These are phyloP conservation scores for Fusarium sororula DNA, from an alignment of 2,329 filamentous ascomycete species.

Conservation along the genomic window DNA sequence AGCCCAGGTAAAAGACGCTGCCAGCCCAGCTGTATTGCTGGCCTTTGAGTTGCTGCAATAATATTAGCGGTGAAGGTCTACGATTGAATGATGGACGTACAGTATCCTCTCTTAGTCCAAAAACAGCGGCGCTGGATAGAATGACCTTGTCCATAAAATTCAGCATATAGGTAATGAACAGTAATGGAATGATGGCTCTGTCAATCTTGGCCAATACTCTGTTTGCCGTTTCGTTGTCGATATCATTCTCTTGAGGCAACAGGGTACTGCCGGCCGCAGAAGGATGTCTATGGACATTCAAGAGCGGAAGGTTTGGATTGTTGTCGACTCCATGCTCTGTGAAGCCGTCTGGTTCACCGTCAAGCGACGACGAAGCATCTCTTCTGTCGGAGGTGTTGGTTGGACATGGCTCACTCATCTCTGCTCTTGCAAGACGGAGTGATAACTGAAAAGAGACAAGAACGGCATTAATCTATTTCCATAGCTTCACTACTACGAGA, in stretches of 20 bases:
- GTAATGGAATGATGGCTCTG: constrained; percentile 60
- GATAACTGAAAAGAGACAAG: background rate
- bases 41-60: constrained; percentile 41
- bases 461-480: fast-evolving
- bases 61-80: background rate
- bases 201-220: constrained; percentile 66
- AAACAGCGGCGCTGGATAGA: constrained; percentile 64
- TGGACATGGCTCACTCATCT: background rate
- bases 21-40: constrained; percentile 72
- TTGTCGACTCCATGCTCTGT: background rate
- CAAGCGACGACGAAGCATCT: background rate
- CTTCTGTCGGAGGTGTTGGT: background rate
- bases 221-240: constrained; percentile 34
- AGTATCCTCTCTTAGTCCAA: constrained; percentile 61
- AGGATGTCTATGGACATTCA: background rate
- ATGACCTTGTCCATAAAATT: constrained; percentile 71
- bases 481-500: background rate
- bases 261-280: background rate
- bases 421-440: background rate
- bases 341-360: background rate
- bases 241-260: background rate
- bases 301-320: constrained; percentile 10
- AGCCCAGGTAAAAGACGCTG: constrained; percentile 54
- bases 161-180: constrained; percentile 67
- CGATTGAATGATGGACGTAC: constrained; percentile 26